A percentile compares a stretch with the other conserved stretches of the same genome.
These are phyloP conservation scores for Sordaria brevicollis DNA, from an alignment of 495 filamentous ascomycete species.

Conservation along the genomic window DNA sequence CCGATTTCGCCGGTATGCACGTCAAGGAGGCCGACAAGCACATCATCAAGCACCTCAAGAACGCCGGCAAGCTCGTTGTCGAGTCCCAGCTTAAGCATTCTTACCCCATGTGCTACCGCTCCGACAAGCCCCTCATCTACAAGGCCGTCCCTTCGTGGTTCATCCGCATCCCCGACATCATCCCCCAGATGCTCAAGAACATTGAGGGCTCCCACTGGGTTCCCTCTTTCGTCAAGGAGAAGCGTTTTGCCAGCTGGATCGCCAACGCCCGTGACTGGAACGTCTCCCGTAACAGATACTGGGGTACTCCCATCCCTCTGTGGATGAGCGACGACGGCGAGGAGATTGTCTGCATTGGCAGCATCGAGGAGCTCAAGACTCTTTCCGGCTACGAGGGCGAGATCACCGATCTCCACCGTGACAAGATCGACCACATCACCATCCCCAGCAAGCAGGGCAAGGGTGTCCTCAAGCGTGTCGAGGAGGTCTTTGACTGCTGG, in stretches of 20 bases:
- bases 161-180: slow-evolving; percentile 72
- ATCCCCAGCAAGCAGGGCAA: slow-evolving; percentile 90
- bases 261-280: slow-evolving; percentile 95
- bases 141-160: slow-evolving; percentile 94
- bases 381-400: slow-evolving; percentile 79
- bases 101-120: slow-evolving; percentile 93
- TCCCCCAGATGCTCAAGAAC: slow-evolving; percentile 82
- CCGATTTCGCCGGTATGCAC: slow-evolving; percentile 78
- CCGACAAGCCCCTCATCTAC: slow-evolving; percentile 92
- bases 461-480: slow-evolving; percentile 66
- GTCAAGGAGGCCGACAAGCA: slow-evolving; percentile 92
- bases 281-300: slow-evolving; percentile 89
- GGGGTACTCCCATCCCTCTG: slow-evolving; percentile 92
- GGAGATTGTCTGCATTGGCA: slow-evolving; percentile 81
- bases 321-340: slow-evolving; percentile 86
- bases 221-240: slow-evolving; percentile 83
- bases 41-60: slow-evolving; percentile 88
- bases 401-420: slow-evolving; percentile 82
- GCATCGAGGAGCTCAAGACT: slow-evolving; percentile 74
- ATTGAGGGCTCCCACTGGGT: slow-evolving; percentile 94
- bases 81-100: slow-evolving; percentile 88
- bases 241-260: slow-evolving; percentile 56
- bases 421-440: slow-evolving; percentile 92
- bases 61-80: slow-evolving; percentile 67
- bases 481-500: slow-evolving; percentile 98